Conservation (phyloP, 345 rosid genomes). For the Dipteronia dyeriana region DNA sequence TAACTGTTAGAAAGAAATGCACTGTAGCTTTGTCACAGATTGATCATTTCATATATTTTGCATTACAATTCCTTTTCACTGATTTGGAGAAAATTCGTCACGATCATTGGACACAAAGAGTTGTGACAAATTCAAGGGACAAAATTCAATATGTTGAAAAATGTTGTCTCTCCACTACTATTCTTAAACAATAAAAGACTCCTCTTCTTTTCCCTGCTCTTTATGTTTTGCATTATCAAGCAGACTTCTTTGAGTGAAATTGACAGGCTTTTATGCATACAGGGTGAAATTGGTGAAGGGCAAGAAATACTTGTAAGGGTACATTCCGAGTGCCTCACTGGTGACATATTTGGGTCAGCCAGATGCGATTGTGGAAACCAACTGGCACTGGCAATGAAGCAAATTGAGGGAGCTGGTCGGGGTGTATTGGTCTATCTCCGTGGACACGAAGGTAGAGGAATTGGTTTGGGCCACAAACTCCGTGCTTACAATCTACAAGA, state of each 20-base stretch:
- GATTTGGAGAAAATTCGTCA: not conserved
- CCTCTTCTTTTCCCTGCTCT: not conserved
- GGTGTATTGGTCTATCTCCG: constrained; percentile 91
- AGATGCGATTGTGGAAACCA: constrained; percentile 79
- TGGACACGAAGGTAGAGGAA: constrained; percentile 88
- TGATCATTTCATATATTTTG: not conserved
- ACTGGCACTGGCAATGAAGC: constrained; percentile 76
- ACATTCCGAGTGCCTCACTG: constrained; percentile 89
- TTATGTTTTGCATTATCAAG: not conserved
- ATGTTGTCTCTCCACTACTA: not conserved
- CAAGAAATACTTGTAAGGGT: constrained; percentile 83
- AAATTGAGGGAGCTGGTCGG: constrained; percentile 73
- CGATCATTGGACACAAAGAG: not conserved
- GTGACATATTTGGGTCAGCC: constrained; percentile 91
- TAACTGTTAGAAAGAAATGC: too few species aligned
- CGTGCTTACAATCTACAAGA: constrained; percentile 74
- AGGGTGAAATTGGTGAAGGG: constrained; percentile 84
- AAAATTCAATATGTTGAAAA: not conserved
- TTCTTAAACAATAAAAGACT: not conserved
- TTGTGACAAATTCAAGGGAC: not conserved
- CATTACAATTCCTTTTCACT: not conserved
- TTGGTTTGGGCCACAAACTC: constrained; percentile 86
- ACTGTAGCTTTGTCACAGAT: not conserved
- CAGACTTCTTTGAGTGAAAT: not conserved
- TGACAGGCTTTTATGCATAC: constrained; percentile 8